Percentiles rank a stretch among this genome's conserved stretches.
phyloP scores from a whole-genome alignment of 805 yeast species.

The Pichia heedii region DNA sequence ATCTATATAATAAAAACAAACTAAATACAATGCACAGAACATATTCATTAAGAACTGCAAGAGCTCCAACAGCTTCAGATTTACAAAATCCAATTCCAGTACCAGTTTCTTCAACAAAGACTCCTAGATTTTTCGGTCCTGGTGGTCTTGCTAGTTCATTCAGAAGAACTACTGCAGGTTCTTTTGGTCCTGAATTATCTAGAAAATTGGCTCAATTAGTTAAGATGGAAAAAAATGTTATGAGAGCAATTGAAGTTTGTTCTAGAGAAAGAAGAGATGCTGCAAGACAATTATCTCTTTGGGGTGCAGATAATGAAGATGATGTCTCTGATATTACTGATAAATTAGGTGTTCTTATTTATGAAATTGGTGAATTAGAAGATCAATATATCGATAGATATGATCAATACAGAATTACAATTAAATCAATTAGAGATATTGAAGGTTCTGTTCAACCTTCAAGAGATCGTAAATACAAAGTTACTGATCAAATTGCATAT shows the following conservation, averaged over 20 bases:
- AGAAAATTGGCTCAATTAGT: conserved; percentile 66
- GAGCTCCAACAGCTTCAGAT: conserved; percentile 80
- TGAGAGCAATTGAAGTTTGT: conserved; percentile 69
- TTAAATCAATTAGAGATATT: conserved; percentile 74
- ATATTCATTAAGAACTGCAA: conserved; percentile 65
- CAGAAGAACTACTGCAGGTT: conserved; percentile 68
- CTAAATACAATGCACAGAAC: conserved; percentile 61
- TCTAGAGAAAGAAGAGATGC: conserved; percentile 74
- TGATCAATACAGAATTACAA: conserved; percentile 77
- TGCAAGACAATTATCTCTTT: conserved; percentile 70
- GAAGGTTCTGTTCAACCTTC: conserved; percentile 85
- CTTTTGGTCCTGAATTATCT: conserved; percentile 72
- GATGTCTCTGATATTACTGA: conserved; percentile 82
- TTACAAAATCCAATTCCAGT: conserved; percentile 77
- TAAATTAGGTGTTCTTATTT: conserved; percentile 73
- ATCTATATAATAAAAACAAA: background rate
- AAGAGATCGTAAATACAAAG: conserved; percentile 76
- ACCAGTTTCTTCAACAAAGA: conserved; percentile 56
- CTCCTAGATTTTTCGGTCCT: conserved; percentile 72
- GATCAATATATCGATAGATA: conserved; percentile 80
- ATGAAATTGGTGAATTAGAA: conserved; percentile 79
- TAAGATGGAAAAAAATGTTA: conserved; percentile 74
- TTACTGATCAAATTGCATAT: conserved; percentile 77
- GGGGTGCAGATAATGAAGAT: conserved; percentile 87
- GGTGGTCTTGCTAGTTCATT: conserved; percentile 42